These are phyloP conservation scores for Lasiosphaeria hispida DNA, from an alignment of 495 filamentous ascomycete species.

Conservation along the genomic window DNA sequence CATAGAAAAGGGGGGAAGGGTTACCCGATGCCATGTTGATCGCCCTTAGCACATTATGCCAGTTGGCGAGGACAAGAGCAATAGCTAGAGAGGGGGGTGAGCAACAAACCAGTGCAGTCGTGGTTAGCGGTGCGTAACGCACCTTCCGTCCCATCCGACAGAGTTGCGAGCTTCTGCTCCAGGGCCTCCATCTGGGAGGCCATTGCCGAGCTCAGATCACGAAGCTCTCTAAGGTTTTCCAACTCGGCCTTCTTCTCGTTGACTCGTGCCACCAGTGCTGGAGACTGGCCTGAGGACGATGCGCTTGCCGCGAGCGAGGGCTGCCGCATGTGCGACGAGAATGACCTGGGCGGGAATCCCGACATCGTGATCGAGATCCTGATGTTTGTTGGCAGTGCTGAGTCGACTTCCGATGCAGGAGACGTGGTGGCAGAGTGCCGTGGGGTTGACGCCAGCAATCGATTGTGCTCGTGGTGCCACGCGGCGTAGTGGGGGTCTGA, in stretches of 20 bases:
- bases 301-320: slow-evolving; percentile 51
- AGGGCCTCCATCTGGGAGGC: slow-evolving; percentile 89
- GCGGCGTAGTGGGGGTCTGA: not conserved
- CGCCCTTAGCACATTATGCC: slow-evolving; percentile 90
- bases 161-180: slow-evolving; percentile 80
- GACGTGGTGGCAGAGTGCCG: not conserved
- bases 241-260: slow-evolving; percentile 92
- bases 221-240: slow-evolving; percentile 80
- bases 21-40: slow-evolving; percentile 95
- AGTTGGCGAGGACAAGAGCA: slow-evolving; percentile 87
- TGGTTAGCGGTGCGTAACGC: slow-evolving; percentile 8
- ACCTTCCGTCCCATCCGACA: slow-evolving; percentile 95
- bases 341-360: slow-evolving; percentile 47
- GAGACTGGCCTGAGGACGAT: slow-evolving; percentile 64
- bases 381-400: slow-evolving; percentile 2
- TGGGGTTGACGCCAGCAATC: not conserved
- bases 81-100: slow-evolving; percentile 57
- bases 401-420: not conserved
- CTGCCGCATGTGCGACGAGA: slow-evolving; percentile 62
- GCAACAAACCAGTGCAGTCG: too few relatives aligned
- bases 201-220: slow-evolving; percentile 82
- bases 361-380: slow-evolving; percentile 26
- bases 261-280: slow-evolving; percentile 79
- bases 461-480: not conserved
- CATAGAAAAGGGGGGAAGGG: slow-evolving; percentile 27